Percentiles rank a stretch among this genome's conserved stretches.
Evolutionary conservation across 352 stramenopile genomes (phyloP).

Genomic region (Globisporangium alternatum): DNA sequence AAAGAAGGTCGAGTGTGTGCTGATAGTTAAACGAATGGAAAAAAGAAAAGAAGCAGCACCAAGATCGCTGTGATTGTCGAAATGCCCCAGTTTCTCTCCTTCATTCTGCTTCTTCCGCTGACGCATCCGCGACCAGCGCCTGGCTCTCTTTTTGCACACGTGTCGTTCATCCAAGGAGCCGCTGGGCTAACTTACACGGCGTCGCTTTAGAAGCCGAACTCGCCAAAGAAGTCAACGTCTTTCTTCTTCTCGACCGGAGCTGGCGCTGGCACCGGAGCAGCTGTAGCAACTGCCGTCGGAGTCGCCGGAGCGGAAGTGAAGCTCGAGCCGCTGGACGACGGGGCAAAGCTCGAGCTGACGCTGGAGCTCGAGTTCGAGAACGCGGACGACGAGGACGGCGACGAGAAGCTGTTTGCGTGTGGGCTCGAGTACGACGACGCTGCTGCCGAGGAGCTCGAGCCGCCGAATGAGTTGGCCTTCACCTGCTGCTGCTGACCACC

Average conservation of each 20-base stretch:
- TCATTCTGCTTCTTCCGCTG: background rate
- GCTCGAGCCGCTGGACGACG: constrained; percentile 22
- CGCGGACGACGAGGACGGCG: constrained; percentile 37
- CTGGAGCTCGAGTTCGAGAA: constrained; percentile 24
- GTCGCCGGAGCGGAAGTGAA: constrained; percentile 5
- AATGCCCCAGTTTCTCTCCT: background rate
- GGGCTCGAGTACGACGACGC: constrained; percentile 19
- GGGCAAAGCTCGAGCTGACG: constrained; percentile 23
- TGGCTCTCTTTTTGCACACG: constrained; percentile 1
- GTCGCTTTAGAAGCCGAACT: constrained; percentile 61
- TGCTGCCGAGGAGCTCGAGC: constrained; percentile 15
- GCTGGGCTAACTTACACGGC: constrained; percentile 10
- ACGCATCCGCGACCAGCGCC: background rate
- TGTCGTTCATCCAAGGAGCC: background rate
- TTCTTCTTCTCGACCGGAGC: constrained; percentile 57
- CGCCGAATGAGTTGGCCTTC: constrained; percentile 36
- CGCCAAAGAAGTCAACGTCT: constrained; percentile 82
- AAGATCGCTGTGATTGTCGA: constrained; percentile 11
- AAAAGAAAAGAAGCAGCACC: constrained; percentile 9
- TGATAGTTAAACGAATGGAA: constrained; percentile 11
- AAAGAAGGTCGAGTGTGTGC: constrained; percentile 9
- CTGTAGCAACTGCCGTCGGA: constrained; percentile 13
- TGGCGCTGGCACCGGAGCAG: constrained; percentile 21
- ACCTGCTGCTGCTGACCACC: constrained; percentile 15
- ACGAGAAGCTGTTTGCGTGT: constrained; percentile 39